These are phyloP conservation scores for Cruciata laevipes DNA, from an alignment of 257 asterid species.

Conservation along the genomic window DNA sequence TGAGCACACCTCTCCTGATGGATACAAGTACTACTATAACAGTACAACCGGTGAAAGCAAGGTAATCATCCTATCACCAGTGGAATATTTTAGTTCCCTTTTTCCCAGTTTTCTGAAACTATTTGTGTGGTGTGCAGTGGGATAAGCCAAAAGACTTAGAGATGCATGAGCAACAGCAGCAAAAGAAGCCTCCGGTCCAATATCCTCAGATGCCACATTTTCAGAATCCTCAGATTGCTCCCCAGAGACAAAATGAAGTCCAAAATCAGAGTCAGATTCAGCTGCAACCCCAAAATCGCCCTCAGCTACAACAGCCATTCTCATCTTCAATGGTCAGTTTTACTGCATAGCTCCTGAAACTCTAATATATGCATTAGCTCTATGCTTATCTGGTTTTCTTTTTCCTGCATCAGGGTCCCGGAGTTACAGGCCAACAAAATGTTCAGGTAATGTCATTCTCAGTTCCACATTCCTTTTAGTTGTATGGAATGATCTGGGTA, in stretches of 20 bases:
- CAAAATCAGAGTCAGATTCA: slow-evolving; percentile 20
- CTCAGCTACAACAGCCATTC: slow-evolving; percentile 44
- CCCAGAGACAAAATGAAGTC: slow-evolving; percentile 50
- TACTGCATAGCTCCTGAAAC: slow-evolving; percentile 7
- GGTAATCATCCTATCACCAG: slow-evolving; percentile 33
- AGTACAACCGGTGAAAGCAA: slow-evolving; percentile 87
- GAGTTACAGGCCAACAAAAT: slow-evolving; percentile 43
- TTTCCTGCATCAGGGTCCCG: slow-evolving; percentile 58
- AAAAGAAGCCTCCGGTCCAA: slow-evolving; percentile 43
- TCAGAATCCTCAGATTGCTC: slow-evolving; percentile 45
- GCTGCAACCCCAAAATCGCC: neutral
- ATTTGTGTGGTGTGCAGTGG: slow-evolving; percentile 44
- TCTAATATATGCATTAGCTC: neutral
- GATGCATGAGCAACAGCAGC: slow-evolving; percentile 53
- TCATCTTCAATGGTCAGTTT: slow-evolving; percentile 47
- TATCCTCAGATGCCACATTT: slow-evolving; percentile 45
- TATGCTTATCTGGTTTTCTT: slow-evolving; percentile 23
- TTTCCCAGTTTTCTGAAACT: neutral
- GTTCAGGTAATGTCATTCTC: slow-evolving; percentile 38
- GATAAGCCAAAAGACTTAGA: slow-evolving; percentile 83
- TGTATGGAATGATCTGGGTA: neutral
- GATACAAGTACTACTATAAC: slow-evolving; percentile 84
- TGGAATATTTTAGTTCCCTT: neutral
- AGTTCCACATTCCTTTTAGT: neutral
- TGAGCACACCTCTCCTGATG: slow-evolving; percentile 91